Evolutionary conservation across 2,329 filamentous ascomycete genomes (phyloP).

Genomic region (Phyllachora maydis): DNA sequence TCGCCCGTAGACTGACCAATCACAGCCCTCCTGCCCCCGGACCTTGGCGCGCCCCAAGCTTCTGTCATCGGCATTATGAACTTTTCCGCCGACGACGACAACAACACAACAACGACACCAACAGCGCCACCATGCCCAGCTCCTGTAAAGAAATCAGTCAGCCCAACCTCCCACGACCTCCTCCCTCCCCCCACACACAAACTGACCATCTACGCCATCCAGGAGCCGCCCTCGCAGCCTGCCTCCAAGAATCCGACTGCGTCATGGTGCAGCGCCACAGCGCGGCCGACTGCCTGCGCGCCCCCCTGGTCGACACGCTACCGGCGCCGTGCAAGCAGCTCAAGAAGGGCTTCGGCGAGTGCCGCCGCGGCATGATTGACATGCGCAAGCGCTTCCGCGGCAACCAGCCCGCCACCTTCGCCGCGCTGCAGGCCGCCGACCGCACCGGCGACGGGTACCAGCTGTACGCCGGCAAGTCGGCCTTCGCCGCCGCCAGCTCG

Average conservation of each 20-base stretch:
- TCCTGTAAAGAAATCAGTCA: constrained; percentile 93
- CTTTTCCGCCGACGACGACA: no score
- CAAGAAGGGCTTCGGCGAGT: constrained; percentile 82
- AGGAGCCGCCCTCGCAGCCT: constrained; percentile 86
- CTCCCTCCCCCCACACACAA: no score
- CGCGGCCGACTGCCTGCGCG: constrained; percentile 71
- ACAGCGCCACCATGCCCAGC: constrained; percentile 44
- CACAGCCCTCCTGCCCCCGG: no score
- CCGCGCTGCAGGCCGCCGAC: constrained; percentile 38
- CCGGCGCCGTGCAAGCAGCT: constrained; percentile 82
- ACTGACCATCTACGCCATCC: constrained; percentile 4
- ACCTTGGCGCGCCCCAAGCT: no score
- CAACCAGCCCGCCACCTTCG: constrained; percentile 63
- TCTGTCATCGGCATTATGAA: no score
- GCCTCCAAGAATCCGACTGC: constrained; percentile 91
- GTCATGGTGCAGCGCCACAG: constrained; percentile 80
- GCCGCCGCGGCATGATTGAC: constrained; percentile 89
- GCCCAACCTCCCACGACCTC: no score
- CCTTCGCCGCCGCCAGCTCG: constrained; percentile 42
- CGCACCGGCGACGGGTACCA: constrained; percentile 38
- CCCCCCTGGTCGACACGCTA: constrained; percentile 61
- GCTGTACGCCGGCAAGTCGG: constrained; percentile 60
- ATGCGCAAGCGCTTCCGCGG: constrained; percentile 98
- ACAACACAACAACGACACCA: neutral
- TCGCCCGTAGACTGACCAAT: no score